Evolutionary conservation across 1,139 yeast species (phyloP), one percentile per base, ranked within the genome.

Genomic region (Debaryomyces sp.): DNA sequence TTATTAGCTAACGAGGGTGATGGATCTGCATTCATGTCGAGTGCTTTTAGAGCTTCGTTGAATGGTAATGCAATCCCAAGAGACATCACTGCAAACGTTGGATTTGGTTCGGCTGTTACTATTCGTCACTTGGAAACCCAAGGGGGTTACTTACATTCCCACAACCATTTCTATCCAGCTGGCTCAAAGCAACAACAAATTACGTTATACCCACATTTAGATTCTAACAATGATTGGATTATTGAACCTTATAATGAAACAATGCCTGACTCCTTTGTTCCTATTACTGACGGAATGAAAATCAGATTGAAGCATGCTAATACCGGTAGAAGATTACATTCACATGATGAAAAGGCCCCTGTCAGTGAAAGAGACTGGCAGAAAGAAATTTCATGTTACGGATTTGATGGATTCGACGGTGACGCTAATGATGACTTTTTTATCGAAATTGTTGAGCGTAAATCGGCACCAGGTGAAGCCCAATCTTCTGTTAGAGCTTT

Each of bases 71-170:
- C 70, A 17, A 80, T 92, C 57, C 96, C 96, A 52, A 71, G 66
- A 35, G 70, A 84, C 53, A 84, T 90, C 38, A 74, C 78, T 43
- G 90, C 95, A n/a, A 84, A 86, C 47, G 96, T 95, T 43, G 97
- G 96, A 50, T 83, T 83, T 57, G 96, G 96, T 32, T 89, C 97
- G n/a, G 69, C 74, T 22, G 79, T 95, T 41, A 78, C 94, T 32
- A 60, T 95, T 47, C 88, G 95, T 63, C 99, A 95, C 64, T 62
- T 84, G 47, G 87, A 86, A 61, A 90, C 98, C 38, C 83, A 81
- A 62, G 98, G 98, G 55, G 99, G 99, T 38, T 95, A 94, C 70
- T 78, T 94, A 62, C 99, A 95, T 71, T 91, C 97, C 18, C 99
- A 95, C 69, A 79, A 81, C 50, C 90, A 87, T 63, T 74, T 80